Evolutionary conservation across 2,329 filamentous ascomycete species (phyloP).

Genomic region (Penicillium concentricum): DNA sequence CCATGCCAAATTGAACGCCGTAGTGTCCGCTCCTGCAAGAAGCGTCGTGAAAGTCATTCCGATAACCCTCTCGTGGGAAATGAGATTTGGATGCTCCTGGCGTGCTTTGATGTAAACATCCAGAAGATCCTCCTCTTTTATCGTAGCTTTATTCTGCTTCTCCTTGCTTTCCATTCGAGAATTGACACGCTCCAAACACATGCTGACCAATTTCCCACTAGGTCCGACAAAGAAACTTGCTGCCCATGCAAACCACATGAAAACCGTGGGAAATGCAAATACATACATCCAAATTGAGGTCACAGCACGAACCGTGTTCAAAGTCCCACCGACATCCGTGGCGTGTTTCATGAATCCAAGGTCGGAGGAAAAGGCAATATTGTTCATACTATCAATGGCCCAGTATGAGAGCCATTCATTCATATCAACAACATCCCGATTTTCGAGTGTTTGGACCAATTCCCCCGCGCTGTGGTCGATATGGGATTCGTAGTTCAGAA

Average conservation of each 20-base stretch:
- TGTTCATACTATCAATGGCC: neutral
- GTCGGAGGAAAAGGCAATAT: neutral
- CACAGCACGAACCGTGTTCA: neutral
- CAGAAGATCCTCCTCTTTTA: neutral
- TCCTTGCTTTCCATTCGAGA: neutral
- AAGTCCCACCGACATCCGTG: neutral
- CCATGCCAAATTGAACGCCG: neutral
- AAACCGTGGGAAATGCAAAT: neutral
- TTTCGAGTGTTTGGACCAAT: neutral
- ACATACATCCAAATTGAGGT: neutral
- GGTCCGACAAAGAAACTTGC: neutral
- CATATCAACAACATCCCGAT: neutral
- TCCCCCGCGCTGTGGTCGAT: neutral
- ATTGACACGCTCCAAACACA: neutral
- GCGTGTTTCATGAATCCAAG: neutral
- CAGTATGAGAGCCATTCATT: neutral
- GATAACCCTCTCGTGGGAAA: neutral
- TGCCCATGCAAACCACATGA: neutral
- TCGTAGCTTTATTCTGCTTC: neutral
- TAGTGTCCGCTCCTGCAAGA: neutral
- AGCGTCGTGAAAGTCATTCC: neutral
- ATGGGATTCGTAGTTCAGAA: neutral
- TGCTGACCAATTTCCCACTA: neutral
- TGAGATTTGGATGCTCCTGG: neutral
- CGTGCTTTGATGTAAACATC: neutral